Conservation (phyloP, 139 green algal genomes). For the Chlorella sp. region DNA sequence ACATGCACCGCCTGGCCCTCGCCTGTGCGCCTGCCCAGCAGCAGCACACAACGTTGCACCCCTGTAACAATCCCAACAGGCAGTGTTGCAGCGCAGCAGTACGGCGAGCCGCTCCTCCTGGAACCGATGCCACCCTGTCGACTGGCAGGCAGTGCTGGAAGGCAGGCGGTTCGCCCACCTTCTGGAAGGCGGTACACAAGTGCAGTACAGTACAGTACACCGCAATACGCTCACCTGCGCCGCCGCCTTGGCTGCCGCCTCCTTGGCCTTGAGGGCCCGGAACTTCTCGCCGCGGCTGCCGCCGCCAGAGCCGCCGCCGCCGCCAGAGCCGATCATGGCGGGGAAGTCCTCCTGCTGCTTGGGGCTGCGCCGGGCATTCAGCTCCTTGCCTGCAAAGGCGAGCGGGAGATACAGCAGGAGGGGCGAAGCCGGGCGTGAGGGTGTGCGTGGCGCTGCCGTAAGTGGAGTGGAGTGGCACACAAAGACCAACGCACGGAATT, state of each 20-base stretch:
- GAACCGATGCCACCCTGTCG: background rate
- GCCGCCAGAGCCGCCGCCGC: constrained; percentile 38
- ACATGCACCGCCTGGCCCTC: background rate
- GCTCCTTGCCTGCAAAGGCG: constrained; percentile 54
- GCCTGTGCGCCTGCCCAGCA: too few relatives aligned
- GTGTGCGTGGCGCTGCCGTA: background rate
- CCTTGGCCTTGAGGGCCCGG: constrained; percentile 74
- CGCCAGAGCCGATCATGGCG: background rate
- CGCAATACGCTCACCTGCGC: constrained; percentile 7
- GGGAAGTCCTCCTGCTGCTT: constrained; percentile 14
- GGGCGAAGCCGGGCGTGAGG: background rate
- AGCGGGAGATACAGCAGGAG: background rate
- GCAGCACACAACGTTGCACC: too few relatives aligned
- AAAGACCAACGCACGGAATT: too few relatives aligned
- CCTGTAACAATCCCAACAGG: too few relatives aligned
- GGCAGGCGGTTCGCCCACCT: background rate
- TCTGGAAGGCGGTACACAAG: background rate
- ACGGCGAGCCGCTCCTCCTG: background rate
- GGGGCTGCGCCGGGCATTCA: constrained; percentile 56
- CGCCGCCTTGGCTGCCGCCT: constrained; percentile 77
- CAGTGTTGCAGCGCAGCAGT: too few relatives aligned
- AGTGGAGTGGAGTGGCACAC: too few relatives aligned
- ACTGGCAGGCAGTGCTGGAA: background rate
- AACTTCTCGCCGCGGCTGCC: constrained; percentile 71
- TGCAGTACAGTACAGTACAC: background rate